Evolutionary conservation across 108 stramenopile genomes (phyloP), one percentile per base, ranked within the genome.

Genomic region (Ochromonas danica): DNA sequence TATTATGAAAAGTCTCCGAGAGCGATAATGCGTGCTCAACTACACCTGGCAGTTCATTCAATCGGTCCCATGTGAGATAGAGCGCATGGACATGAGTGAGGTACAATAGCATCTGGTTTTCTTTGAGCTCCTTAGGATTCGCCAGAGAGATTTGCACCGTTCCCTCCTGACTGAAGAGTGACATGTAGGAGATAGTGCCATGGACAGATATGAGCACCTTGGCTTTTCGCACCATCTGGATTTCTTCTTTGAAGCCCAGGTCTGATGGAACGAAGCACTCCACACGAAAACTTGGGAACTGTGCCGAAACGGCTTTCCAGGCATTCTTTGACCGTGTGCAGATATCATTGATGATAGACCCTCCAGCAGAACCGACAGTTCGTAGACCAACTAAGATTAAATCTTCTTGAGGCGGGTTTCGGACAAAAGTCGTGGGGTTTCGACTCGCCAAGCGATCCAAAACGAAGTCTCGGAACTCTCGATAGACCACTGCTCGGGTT

Each of bases 291-390:
- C 25, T 33, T 6, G 27, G 3, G 27, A 35, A 35, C 3, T 22
- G 25, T 14, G 63, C 35, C 3, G 27, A 3, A 57, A 57, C 22
- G 10, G 10, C 22, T 57, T 57, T 57, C 10, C 10, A 22, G 6
- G 63, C 63, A 35, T 33, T 67, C 25, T 28, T 67, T 10, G 25
- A 3, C 6, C 25, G 63, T 67, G 30, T 25, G 25, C 63, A 67
- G 17, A 67, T 6, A 67, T 67, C 63, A 67, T 67, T 67, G 63
- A 67, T 67, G 35, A 67, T 22, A 10, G 63, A 67, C 31, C 63
- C 63, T 35, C 63, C 63, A 67, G 63, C 63, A 28, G 63, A 31
- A 31, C 63, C 63, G 25, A 67, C 63, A 14, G 63, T 67, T 67
- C 63, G 27, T 36, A 67, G 25, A 36, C 63, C 63, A 28, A 67